Conservation (phyloP, 306 rosid genomes). For the Quercus variabilis region DNA sequence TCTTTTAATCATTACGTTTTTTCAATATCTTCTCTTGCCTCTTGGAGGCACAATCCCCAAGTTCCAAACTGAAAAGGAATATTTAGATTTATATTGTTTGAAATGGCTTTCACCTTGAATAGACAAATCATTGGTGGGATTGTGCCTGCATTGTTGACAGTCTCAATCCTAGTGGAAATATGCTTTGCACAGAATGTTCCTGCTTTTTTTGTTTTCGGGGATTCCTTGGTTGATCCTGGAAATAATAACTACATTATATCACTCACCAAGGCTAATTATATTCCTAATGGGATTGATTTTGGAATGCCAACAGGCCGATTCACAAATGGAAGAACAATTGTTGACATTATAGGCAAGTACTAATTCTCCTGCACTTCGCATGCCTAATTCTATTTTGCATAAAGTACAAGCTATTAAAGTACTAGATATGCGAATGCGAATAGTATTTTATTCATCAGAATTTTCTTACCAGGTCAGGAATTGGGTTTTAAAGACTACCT, state of each 20-base stretch:
- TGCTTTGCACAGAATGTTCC: constrained; percentile 37
- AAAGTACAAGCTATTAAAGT: background rate
- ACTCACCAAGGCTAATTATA: constrained; percentile 48
- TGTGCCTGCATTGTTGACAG: constrained; percentile 9
- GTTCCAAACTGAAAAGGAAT: background rate
- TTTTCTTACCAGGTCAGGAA: constrained; percentile 42
- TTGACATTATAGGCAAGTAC: constrained; percentile 58
- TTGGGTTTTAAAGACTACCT: constrained; percentile 38
- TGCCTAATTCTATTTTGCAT: background rate
- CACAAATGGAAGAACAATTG: constrained; percentile 73
- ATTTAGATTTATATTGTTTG: background rate
- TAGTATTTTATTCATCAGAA: background rate
- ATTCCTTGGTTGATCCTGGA: constrained; percentile 68
- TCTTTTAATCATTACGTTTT: background rate
- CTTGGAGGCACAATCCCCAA: background rate
- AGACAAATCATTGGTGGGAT: constrained; percentile 10
- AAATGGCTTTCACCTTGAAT: constrained; percentile 34
- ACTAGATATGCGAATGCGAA: background rate
- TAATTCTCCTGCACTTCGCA: background rate
- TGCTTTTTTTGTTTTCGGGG: constrained; percentile 70
- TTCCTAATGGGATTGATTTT: constrained; percentile 68
- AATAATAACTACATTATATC: constrained; percentile 62
- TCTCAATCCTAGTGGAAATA: constrained; percentile 15
- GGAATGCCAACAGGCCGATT: constrained; percentile 67
- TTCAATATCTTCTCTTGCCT: background rate